Conservation (phyloP, 129 eudicot species). For the Flaveria trinervia region DNA sequence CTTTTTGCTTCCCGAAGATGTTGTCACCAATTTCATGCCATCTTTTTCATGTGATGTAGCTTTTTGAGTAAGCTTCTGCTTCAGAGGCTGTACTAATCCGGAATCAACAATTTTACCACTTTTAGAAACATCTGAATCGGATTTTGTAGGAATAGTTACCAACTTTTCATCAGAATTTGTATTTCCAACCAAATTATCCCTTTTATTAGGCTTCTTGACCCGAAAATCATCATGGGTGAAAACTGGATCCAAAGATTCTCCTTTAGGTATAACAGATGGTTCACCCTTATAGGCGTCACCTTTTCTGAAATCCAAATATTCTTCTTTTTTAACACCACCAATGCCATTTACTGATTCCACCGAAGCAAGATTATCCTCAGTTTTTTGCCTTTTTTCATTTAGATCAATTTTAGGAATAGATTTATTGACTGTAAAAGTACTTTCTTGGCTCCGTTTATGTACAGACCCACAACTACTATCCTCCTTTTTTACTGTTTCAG, state of each 20-base stretch:
- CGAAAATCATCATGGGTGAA: conserved; percentile 33
- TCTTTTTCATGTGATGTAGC: conserved; percentile 48
- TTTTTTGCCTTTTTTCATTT: conserved; percentile 46
- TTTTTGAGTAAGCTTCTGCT: conserved; percentile 43
- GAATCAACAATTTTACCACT: conserved; percentile 33
- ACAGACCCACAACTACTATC: conserved; percentile 44
- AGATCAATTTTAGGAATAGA: conserved; percentile 44
- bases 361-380: conserved; percentile 34
- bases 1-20: conserved; percentile 55
- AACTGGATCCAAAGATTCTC: conserved; percentile 47
- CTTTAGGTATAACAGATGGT: conserved; percentile 33
- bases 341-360: conserved; percentile 22
- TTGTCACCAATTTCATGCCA: conserved; percentile 39
- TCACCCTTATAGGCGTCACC: conserved; percentile 38
- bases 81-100: conserved; percentile 37
- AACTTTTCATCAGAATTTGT: conserved; percentile 33
- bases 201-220: conserved; percentile 47
- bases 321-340: conserved; percentile 34
- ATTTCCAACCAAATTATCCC: conserved; percentile 33
- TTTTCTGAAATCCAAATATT: conserved; percentile 41
- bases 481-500: conserved; percentile 48
- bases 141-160: conserved; percentile 32
- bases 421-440: conserved; percentile 36
- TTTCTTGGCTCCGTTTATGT: conserved; percentile 46
- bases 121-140: conserved; percentile 44